Evolutionary conservation across 2,329 filamentous ascomycete species (phyloP).

Genomic region (Emericellopsis atlantica): DNA sequence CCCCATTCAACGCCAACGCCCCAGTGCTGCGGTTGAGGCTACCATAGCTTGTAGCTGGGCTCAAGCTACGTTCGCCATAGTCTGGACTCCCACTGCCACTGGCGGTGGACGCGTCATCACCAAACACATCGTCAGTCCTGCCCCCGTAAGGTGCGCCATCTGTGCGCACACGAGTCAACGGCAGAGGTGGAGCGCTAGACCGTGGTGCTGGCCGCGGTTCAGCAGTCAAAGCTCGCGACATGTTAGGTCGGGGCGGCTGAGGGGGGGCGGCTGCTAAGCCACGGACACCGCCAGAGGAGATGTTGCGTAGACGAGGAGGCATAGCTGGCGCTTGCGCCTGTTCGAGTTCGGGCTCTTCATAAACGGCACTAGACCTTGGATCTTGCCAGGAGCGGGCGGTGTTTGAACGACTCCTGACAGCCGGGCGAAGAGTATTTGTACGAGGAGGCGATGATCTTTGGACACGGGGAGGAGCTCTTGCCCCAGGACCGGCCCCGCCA

Average conservation of each 20-base stretch:
- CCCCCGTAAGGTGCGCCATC: conserved; percentile 13
- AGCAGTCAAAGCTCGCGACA: conserved; percentile 25
- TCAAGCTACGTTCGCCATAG: conserved; percentile 36
- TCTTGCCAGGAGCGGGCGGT: conserved; percentile 32
- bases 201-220: conserved; percentile 14
- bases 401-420: conserved; percentile 30
- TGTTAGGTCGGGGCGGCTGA: conserved; percentile 20
- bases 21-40: conserved; percentile 32
- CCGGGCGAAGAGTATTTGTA: conserved; percentile 11
- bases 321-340: conserved; percentile 5
- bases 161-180: conserved; percentile 30
- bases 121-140: conserved; percentile 30
- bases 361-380: conserved; percentile 17
- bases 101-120: conserved; percentile 34
- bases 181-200: conserved; percentile 17
- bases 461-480: background rate
- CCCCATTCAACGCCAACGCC: conserved; percentile 9
- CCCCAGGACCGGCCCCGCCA: background rate
- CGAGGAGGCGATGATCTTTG: conserved; percentile 3
- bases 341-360: conserved; percentile 21
- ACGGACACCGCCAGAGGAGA: conserved; percentile 1
- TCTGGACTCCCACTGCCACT: conserved; percentile 39
- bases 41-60: conserved; percentile 42
- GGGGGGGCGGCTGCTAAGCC: conserved; percentile 16
- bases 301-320: conserved; percentile 6